Base-by-base conservation (phyloP, 2,329 filamentous ascomycete species). In the Trichophyton schoenleinii region DNA sequence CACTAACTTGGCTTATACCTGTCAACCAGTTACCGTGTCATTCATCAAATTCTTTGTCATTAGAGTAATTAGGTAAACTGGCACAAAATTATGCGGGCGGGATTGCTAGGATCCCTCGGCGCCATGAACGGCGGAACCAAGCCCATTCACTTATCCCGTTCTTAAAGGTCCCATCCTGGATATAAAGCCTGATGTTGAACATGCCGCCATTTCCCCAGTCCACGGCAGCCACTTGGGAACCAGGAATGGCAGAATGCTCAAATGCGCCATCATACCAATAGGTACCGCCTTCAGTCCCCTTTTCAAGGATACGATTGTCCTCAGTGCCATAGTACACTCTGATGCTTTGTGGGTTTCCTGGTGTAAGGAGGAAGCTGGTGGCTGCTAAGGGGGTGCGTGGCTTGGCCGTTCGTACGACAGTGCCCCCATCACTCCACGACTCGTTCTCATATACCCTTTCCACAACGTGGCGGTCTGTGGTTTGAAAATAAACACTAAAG, bases 71-170 rank as follows among this genome's bases (percentile, higher is more conserved):
- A 53, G 9, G 11, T 31, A 53, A 7, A 5, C n/a, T 38, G 34
- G 46, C 49, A 13, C 28, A 53, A 42, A 20, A 13, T 41, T 58
- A 58, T 58, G 55, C 55, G 7, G 55, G 55, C 2, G 55, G 55
- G 22, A 58, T 38, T 20, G 55, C 55, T 18, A 42, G 2, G 38
- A 58, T 18, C 18, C 55, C 55, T 18, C 34, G 34, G 31, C 55
- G 55, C 55, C 55, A 58, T 18, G 31, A 38, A 20, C 55, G 55
- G 34, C 55, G 34, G 38, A 38, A 38, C 31, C 31, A 58, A 42
- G 38, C 55, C 34, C 34, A 38, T 25, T 58, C 55, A 42, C 55
- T 58, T 25, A 58, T 42, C 55, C 34, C 55, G 38, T 28, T 58
- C 20, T 42, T 38, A 31, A 38, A 38, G 3, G 38, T n/a, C 8